These are phyloP conservation scores for Hyparrhenia diplandra DNA, from an alignment of 176 grass and related monocot genomes.

Conservation along the genomic window DNA sequence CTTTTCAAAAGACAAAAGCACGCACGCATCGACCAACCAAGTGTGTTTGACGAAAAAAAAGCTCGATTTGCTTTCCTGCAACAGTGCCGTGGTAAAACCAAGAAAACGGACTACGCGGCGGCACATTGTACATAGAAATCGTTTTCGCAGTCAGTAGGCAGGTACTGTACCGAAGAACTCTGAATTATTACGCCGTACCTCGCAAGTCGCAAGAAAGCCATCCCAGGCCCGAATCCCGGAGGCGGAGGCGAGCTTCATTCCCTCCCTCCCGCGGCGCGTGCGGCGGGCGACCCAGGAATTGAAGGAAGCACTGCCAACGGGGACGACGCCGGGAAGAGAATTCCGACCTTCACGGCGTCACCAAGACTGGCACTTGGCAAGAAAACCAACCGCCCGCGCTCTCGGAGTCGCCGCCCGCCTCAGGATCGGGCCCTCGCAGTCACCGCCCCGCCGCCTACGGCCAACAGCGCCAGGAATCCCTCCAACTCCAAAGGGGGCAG, in stretches of 20 bases:
- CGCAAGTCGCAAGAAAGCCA: background rate
- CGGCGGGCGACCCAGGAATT: background rate
- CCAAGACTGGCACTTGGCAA: background rate
- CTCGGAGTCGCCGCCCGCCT: constrained; percentile 15
- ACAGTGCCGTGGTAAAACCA: background rate
- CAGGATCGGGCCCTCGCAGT: background rate
- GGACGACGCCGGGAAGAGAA: background rate
- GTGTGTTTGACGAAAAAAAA: constrained; percentile 1
- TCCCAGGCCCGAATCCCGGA: background rate
- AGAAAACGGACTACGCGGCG: background rate
- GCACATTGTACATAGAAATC: background rate
- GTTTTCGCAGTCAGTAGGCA: background rate
- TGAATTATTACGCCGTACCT: constrained; percentile 28
- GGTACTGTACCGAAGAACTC: background rate
- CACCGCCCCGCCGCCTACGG: background rate
- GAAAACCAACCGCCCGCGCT: background rate
- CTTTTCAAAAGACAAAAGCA: background rate
- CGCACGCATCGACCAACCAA: background rate
- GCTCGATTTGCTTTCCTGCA: constrained; percentile 13
- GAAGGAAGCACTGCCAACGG: background rate
- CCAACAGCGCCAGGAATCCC: background rate
- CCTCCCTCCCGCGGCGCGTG: background rate
- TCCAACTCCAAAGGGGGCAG: background rate
- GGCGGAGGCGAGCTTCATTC: background rate
- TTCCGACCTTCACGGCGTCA: constrained; percentile 5